Percentiles rank a stretch among this genome's conserved stretches.
These are phyloP conservation scores for Mrakia gelida DNA, from an alignment of 768 basidiomycete genomes.

Conservation along the genomic window DNA sequence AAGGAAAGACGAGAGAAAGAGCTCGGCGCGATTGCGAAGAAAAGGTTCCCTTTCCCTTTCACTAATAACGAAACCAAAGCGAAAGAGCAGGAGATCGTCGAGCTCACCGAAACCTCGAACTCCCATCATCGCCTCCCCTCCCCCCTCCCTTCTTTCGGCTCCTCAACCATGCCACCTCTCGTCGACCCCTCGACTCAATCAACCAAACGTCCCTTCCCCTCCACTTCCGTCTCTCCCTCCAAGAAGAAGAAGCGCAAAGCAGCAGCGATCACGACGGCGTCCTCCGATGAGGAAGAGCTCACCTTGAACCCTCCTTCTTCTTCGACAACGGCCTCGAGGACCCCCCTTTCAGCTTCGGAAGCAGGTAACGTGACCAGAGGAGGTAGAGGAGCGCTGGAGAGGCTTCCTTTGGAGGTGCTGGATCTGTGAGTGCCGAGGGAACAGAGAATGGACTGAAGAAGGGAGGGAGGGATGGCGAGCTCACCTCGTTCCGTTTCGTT, in stretches of 20 bases:
- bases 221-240: background rate
- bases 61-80: background rate
- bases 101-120: background rate
- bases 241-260: background rate
- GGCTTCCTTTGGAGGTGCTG: background rate
- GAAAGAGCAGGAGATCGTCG: background rate
- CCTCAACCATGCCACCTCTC: background rate
- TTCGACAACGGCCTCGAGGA: background rate
- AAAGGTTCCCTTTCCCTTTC: background rate
- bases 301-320: background rate
- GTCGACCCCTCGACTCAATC: background rate
- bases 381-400: background rate
- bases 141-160: background rate
- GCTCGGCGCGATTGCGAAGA: background rate
- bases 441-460: too few relatives aligned
- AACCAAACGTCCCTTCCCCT: background rate
- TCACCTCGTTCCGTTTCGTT: background rate
- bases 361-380: background rate
- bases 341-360: background rate
- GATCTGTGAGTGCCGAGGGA: background rate
- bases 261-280: background rate
- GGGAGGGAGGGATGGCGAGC: background rate
- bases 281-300: background rate
- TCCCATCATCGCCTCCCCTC: background rate
- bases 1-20: background rate